Conservation (phyloP, 495 filamentous ascomycete genomes). For the Trichocladium antarcticum region DNA sequence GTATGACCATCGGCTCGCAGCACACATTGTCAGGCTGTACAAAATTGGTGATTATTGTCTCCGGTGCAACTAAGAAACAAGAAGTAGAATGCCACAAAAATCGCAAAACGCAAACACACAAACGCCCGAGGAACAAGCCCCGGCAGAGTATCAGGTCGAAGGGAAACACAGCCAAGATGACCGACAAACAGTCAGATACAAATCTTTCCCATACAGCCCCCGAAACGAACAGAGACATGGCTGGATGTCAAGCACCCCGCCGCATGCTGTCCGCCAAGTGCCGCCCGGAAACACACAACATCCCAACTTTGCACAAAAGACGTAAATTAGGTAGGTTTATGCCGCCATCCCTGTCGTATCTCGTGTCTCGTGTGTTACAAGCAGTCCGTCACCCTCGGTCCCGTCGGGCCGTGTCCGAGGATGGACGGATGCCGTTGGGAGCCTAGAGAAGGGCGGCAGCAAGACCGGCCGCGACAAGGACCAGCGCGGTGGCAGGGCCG, state of each 20-base stretch:
- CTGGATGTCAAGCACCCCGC: constrained; percentile 2
- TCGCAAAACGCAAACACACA: constrained; percentile 8
- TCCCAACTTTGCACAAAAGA: constrained; percentile 24
- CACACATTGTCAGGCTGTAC: constrained; percentile 9
- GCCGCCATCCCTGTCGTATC: constrained; percentile 24
- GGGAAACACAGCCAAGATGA: constrained; percentile 7
- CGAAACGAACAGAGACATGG: background rate
- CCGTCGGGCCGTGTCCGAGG: no score
- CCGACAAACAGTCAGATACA: constrained; percentile 11
- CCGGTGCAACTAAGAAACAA: constrained; percentile 21
- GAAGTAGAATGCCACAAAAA: constrained; percentile 9
- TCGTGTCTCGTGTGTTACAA: constrained; percentile 31
- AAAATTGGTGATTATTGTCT: constrained; percentile 25
- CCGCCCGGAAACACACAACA: constrained; percentile 16
- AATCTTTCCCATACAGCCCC: constrained; percentile 6
- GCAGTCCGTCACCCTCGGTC: no score
- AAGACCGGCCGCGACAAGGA: constrained; percentile 20
- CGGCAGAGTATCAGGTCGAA: constrained; percentile 20
- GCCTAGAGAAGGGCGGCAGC: constrained; percentile 28
- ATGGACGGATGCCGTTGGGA: constrained; percentile 18
- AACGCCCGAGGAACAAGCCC: constrained; percentile 19
- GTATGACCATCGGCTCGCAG: background rate
- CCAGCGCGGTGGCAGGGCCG: constrained; percentile 19
- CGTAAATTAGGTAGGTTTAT: constrained; percentile 12
- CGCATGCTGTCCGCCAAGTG: background rate